A percentile compares a stretch with the other conserved stretches of the same genome.
Conservation (phyloP, 2,329 filamentous ascomycete genomes). For the Fusarium sp. region DNA sequence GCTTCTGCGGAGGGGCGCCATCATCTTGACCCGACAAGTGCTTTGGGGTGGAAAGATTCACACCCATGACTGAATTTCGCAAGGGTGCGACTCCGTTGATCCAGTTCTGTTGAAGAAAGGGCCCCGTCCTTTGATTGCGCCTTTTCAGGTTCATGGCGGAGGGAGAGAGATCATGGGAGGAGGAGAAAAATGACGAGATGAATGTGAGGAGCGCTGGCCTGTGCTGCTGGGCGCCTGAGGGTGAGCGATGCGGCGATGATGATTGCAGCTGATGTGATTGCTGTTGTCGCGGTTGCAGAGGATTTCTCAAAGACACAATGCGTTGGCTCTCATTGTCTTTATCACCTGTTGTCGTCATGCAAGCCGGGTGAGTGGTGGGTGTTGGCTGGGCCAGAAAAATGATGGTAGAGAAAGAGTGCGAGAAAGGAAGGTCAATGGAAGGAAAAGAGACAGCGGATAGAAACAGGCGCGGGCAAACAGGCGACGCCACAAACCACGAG, state of each 20-base stretch:
- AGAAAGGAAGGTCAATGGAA: constrained; percentile 18
- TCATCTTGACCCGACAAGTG: constrained; percentile 52
- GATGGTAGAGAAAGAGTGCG: constrained; percentile 17
- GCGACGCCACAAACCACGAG: constrained; percentile 32
- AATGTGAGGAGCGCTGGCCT: constrained; percentile 20
- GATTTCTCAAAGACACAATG: constrained; percentile 38
- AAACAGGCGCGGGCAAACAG: constrained; percentile 26
- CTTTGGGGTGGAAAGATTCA: constrained; percentile 40
- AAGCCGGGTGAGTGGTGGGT: constrained; percentile 17
- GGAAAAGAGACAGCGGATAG: constrained; percentile 20
- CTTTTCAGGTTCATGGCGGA: constrained; percentile 62
- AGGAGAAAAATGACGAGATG: constrained; percentile 19
- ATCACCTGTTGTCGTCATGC: constrained; percentile 32
- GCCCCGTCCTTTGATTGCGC: constrained; percentile 61
- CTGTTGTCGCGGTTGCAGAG: constrained; percentile 15
- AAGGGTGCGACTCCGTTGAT: constrained; percentile 59
- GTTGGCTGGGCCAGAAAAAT: constrained; percentile 23
- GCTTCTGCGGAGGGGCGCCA: constrained; percentile 59
- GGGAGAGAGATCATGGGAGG: constrained; percentile 50
- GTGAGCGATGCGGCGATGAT: constrained; percentile 3
- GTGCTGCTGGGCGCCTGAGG: constrained; percentile 5
- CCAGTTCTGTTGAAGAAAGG: constrained; percentile 69
- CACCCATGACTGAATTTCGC: constrained; percentile 57
- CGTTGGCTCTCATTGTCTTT: constrained; percentile 39
- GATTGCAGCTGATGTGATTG: constrained; percentile 10